phyloP scores from a whole-genome alignment of 2,329 filamentous ascomycete genomes.

The Arthroderma sp. region DNA sequence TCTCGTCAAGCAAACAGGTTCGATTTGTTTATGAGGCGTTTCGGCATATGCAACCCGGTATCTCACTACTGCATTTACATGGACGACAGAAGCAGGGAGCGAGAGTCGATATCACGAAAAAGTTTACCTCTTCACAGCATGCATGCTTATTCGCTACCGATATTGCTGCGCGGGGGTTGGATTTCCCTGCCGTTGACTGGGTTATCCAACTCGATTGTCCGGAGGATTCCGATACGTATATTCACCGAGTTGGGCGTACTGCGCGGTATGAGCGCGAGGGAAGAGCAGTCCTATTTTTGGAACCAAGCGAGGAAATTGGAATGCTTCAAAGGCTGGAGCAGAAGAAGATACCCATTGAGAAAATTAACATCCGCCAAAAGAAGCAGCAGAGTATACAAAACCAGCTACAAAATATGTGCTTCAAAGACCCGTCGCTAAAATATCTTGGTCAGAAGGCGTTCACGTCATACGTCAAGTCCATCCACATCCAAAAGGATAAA shows the following conservation, averaged over 20 bases:
- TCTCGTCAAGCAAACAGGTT: conserved; percentile 92
- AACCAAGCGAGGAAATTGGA: conserved; percentile 83
- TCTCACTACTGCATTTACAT: conserved; percentile 82
- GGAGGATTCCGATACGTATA: conserved; percentile 94
- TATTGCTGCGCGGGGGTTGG: conserved; percentile 82
- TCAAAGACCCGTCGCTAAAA: conserved; percentile 85
- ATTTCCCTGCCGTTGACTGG: conserved; percentile 96
- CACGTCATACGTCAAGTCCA: conserved; percentile 70
- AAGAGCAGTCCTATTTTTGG: conserved; percentile 76
- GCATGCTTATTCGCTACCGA: conserved; percentile 92
- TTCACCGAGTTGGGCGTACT: conserved; percentile 87
- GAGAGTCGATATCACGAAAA: conserved; percentile 71
- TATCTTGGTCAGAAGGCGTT: conserved; percentile 96
- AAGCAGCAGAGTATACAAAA: conserved; percentile 79
- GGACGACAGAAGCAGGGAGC: conserved; percentile 87
- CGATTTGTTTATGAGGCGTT: conserved; percentile 92
- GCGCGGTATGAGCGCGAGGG: conserved; percentile 86
- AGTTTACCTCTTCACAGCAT: conserved; percentile 67
- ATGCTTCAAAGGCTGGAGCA: conserved; percentile 75
- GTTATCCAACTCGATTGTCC: conserved; percentile 98
- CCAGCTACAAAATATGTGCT: conserved; percentile 86
- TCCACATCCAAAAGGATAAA: conserved; percentile 84
- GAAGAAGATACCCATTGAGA: conserved; percentile 79
- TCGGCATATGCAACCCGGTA: conserved; percentile 83
- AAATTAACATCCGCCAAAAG: conserved; percentile 73